Percentiles rank a stretch among this genome's conserved stretches.
Conservation (phyloP, 2,329 filamentous ascomycete genomes). For the Didymella sp. region DNA sequence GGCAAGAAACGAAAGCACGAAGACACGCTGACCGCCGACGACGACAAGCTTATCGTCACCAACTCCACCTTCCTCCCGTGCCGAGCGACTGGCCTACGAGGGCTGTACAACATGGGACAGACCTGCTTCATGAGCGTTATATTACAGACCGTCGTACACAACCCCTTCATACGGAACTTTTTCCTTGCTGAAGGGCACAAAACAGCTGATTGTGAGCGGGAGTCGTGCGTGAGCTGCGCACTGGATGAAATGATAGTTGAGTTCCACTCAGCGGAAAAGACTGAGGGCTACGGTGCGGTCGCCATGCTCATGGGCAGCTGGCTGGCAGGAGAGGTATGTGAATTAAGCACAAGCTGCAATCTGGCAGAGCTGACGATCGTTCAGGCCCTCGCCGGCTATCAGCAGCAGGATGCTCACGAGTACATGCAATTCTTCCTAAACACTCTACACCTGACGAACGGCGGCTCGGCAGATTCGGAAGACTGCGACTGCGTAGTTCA, state of each 20-base stretch:
- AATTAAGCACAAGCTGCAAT: not conserved
- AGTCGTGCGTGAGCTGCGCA: conserved; percentile 66
- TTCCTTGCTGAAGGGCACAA: conserved; percentile 92
- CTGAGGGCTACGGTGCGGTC: conserved; percentile 88
- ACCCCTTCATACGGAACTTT: conserved; percentile 88
- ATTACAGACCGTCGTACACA: conserved; percentile 90
- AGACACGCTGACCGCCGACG: conserved; percentile 68
- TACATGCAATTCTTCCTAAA: conserved; percentile 96
- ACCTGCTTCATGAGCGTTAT: conserved; percentile 99
- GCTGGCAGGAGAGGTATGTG: conserved; percentile 74
- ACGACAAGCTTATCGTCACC: conserved; percentile 75
- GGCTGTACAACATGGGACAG: conserved; percentile 96
- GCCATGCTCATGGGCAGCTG: conserved; percentile 89
- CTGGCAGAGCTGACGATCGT: not conserved
- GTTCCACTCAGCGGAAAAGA: conserved; percentile 74
- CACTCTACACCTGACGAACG: conserved; percentile 81
- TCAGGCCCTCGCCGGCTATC: conserved; percentile 73
- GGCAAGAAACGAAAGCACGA: conserved; percentile 77
- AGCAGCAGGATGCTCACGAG: conserved; percentile 96
- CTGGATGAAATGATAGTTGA: conserved; percentile 69
- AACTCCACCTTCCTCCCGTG: conserved; percentile 85
- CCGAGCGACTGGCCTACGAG: conserved; percentile 84
- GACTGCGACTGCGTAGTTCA: conserved; percentile 89
- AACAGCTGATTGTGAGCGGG: conserved; percentile 70
- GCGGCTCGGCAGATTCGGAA: conserved; percentile 57